Percentiles rank a stretch among this genome's conserved stretches.
These are phyloP conservation scores for Adenanthera pavonina DNA, from an alignment of 306 rosid species.

Conservation along the genomic window DNA sequence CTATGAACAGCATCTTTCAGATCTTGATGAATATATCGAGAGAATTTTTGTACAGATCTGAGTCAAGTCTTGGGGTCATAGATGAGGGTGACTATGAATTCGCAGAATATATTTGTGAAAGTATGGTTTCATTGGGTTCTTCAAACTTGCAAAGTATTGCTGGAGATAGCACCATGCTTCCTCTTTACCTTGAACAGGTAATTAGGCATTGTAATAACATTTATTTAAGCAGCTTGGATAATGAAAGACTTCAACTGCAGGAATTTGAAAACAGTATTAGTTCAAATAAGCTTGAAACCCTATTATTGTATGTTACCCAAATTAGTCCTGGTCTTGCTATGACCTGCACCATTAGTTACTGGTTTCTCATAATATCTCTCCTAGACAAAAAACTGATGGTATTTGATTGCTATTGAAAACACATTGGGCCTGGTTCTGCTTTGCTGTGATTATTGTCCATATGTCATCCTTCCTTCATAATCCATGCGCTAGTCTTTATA, in stretches of 20 bases:
- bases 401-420: not conserved
- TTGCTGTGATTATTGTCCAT: not conserved
- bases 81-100: slow-evolving; percentile 85
- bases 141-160: slow-evolving; percentile 83
- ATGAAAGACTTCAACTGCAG: slow-evolving; percentile 20
- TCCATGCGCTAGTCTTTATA: not conserved
- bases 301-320: not conserved
- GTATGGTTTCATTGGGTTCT: slow-evolving; percentile 85
- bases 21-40: slow-evolving; percentile 77
- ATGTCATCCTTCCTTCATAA: not conserved
- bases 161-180: slow-evolving; percentile 62
- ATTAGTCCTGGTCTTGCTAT: slow-evolving; percentile 35
- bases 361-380: not conserved
- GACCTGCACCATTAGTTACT: not conserved
- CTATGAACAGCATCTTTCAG: slow-evolving; percentile 72
- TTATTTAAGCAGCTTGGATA: slow-evolving; percentile 24
- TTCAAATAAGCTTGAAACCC: not conserved
- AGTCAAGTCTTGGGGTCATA: slow-evolving; percentile 53
- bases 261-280: not conserved
- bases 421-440: not conserved
- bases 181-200: slow-evolving; percentile 84
- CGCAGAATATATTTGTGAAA: slow-evolving; percentile 84
- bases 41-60: slow-evolving; percentile 70
- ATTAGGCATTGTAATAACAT: slow-evolving; percentile 28
- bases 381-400: not conserved